Conservation (phyloP, 345 rosid genomes). For the Balakata baccata region DNA sequence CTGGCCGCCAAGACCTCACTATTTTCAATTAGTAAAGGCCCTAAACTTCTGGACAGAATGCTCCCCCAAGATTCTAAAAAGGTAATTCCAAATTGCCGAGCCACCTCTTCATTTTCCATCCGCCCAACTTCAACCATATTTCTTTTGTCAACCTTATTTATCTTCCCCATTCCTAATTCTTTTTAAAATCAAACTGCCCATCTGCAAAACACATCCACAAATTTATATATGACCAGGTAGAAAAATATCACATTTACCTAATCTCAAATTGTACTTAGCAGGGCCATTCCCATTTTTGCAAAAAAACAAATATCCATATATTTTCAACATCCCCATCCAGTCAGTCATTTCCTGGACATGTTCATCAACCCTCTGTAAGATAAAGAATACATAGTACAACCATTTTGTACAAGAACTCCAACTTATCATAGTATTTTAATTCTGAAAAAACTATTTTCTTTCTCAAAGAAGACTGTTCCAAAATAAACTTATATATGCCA, state of each 20-base stretch:
- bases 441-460: background rate
- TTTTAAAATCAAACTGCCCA: background rate
- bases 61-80: background rate
- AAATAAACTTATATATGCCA: background rate
- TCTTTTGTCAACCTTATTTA: background rate
- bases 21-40: background rate
- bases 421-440: background rate
- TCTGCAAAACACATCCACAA: background rate
- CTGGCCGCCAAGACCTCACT: background rate
- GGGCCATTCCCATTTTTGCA: background rate
- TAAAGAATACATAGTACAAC: background rate
- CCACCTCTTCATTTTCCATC: background rate
- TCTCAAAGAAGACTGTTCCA: background rate
- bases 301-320: background rate
- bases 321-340: background rate
- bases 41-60: background rate
- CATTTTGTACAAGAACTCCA: background rate
- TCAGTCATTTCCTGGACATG: background rate
- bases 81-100: background rate
- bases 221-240: background rate
- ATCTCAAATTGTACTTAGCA: background rate
- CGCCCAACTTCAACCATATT: background rate
- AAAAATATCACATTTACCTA: background rate
- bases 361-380: background rate
- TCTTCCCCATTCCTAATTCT: background rate